Percentiles rank a stretch among this genome's conserved stretches.
These are phyloP conservation scores for Ananas comosus DNA, from an alignment of 176 grass and related monocot genomes.

Conservation along the genomic window DNA sequence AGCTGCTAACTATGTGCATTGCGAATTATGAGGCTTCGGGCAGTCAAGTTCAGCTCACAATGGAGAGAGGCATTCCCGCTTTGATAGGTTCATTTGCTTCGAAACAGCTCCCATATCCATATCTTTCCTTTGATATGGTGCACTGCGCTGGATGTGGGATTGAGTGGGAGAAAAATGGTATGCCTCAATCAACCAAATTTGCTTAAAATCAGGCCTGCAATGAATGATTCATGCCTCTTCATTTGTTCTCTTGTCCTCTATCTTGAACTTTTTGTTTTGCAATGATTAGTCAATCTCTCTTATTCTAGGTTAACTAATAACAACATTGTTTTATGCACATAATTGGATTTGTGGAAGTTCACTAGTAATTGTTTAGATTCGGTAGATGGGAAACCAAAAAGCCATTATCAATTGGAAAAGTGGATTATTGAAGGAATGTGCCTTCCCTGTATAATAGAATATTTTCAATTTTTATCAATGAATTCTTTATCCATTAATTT, in stretches of 20 bases:
- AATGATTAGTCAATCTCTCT: neutral
- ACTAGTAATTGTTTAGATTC: neutral
- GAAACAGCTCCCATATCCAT: slow-evolving; percentile 83
- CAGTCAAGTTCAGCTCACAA: slow-evolving; percentile 95
- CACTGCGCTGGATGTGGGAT: slow-evolving; percentile 88
- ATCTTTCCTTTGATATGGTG: slow-evolving; percentile 95
- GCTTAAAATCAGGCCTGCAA: neutral
- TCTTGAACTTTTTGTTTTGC: neutral
- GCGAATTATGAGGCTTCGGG: slow-evolving; percentile 87
- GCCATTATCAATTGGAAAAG: neutral
- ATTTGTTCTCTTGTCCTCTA: neutral
- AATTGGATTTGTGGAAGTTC: too few species aligned
- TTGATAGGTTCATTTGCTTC: slow-evolving; percentile 82
- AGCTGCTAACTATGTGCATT: slow-evolving; percentile 91
- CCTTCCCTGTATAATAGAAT: neutral
- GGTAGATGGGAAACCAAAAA: neutral
- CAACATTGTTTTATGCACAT: neutral
- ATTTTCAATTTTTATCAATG: neutral
- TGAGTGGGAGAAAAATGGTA: slow-evolving; percentile 93
- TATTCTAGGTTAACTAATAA: neutral
- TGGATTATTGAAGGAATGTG: neutral
- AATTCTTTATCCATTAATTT: neutral
- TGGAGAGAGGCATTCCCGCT: slow-evolving; percentile 97
- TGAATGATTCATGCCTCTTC: neutral
- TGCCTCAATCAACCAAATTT: slow-evolving; percentile 1